A percentile compares a stretch with the other conserved stretches of the same genome.
These are phyloP conservation scores for Gymnopilus junonius DNA, from an alignment of 768 basidiomycete species.

Conservation along the genomic window DNA sequence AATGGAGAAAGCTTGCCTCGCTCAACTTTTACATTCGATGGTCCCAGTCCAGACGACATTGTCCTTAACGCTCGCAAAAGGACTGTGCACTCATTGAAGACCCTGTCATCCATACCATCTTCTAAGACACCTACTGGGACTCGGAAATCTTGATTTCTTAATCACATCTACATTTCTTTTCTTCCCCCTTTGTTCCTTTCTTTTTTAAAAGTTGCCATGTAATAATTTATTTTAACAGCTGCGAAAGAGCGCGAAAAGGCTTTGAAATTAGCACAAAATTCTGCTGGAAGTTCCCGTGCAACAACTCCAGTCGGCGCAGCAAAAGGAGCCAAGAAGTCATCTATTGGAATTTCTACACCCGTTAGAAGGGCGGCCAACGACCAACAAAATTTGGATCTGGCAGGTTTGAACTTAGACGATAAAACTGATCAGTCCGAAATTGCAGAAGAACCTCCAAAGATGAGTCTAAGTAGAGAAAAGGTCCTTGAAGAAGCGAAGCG, in stretches of 20 bases:
- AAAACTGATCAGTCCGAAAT: conserved; percentile 43
- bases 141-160: conserved; percentile 22
- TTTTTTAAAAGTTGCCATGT: conserved; percentile 35
- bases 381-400: conserved; percentile 71
- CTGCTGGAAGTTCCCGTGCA: conserved; percentile 50
- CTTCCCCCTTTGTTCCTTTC: conserved; percentile 26
- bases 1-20: conserved; percentile 40
- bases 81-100: conserved; percentile 43
- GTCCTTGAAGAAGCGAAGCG: conserved; percentile 79
- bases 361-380: conserved; percentile 42
- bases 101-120: conserved; percentile 22
- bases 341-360: conserved; percentile 44
- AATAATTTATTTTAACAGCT: conserved; percentile 56
- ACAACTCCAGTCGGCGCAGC: conserved; percentile 46
- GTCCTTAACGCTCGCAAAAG: conserved; percentile 82
- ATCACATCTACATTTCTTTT: conserved; percentile 16
- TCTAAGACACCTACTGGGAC: conserved; percentile 19
- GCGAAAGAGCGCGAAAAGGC: conserved; percentile 83
- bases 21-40: conserved; percentile 68
- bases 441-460: conserved; percentile 60
- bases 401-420: conserved; percentile 66
- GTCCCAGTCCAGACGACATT: conserved; percentile 91
- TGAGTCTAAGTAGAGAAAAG: conserved; percentile 77
- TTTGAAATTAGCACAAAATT: conserved; percentile 54
- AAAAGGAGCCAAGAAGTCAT: conserved; percentile 47